A percentile compares a stretch with the other conserved stretches of the same genome.
phyloP scores from a whole-genome alignment of 495 filamentous ascomycete species.

The Ascodesmis nigricans region DNA sequence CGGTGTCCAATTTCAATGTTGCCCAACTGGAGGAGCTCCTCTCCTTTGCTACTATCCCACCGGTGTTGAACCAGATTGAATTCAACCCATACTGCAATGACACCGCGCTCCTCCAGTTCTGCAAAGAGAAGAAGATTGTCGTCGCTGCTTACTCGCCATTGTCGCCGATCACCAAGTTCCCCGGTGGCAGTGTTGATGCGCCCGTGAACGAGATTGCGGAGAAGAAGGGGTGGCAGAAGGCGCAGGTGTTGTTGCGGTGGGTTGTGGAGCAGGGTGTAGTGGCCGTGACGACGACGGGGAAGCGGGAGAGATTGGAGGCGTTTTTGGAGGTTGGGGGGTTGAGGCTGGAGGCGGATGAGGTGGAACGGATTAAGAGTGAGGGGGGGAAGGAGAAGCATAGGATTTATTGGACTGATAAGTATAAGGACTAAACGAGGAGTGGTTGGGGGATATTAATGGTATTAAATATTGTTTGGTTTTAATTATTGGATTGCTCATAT shows the following conservation, averaged over 20 bases:
- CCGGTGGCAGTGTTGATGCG: constrained; percentile 37
- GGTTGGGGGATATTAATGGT: no score
- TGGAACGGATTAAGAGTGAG: constrained; percentile 37
- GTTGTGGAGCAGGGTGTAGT: constrained; percentile 40
- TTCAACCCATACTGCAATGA: constrained; percentile 33
- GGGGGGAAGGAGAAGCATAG: constrained; percentile 47
- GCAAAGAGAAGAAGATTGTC: constrained; percentile 25
- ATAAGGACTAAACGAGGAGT: constrained; percentile 4
- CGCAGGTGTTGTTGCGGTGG: constrained; percentile 25
- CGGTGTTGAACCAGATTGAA: constrained; percentile 31
- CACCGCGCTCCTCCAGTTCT: constrained; percentile 24
- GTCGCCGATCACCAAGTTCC: constrained; percentile 35
- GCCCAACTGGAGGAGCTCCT: constrained; percentile 26
- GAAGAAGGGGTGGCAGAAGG: constrained; percentile 19
- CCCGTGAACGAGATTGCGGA: constrained; percentile 26
- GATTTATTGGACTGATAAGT: constrained; percentile 38
- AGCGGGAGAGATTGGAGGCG: constrained; percentile 40
- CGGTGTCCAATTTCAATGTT: constrained; percentile 31
- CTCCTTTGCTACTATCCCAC: constrained; percentile 25
- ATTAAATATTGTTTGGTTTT: no score
- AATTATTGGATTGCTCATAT: no score
- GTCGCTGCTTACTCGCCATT: constrained; percentile 31
- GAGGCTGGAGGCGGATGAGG: constrained; percentile 38
- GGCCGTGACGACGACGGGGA: constrained; percentile 37
- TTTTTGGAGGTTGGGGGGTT: constrained; percentile 29